phyloP scores from a whole-genome alignment of 805 yeast genomes.

The Clavispora fructus region DNA sequence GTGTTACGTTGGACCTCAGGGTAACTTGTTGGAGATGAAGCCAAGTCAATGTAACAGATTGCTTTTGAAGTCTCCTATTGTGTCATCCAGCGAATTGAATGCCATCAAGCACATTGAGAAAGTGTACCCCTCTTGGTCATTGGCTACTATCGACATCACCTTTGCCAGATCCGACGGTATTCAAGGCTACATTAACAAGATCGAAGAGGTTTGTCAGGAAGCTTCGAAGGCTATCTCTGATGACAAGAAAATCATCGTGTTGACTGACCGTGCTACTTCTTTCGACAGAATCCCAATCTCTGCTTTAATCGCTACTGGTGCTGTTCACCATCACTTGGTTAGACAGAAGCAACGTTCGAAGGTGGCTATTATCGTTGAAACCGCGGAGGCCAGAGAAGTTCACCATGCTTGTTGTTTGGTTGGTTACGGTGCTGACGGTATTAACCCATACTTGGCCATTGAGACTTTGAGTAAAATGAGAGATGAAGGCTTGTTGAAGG shows the following conservation, averaged over 20 bases:
- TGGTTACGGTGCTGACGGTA: slow-evolving; percentile 97
- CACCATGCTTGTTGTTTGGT: slow-evolving; percentile 92
- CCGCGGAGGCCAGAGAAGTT: slow-evolving; percentile 96
- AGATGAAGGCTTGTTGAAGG: slow-evolving; percentile 63
- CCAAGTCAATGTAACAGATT: slow-evolving; percentile 89
- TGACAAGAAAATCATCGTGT: slow-evolving; percentile 66
- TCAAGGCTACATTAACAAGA: slow-evolving; percentile 75
- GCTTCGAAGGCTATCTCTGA: slow-evolving; percentile 82
- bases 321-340: slow-evolving; percentile 94
- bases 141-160: slow-evolving; percentile 80
- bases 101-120: slow-evolving; percentile 69
- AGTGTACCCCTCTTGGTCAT: slow-evolving; percentile 84
- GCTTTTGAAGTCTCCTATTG: slow-evolving; percentile 75
- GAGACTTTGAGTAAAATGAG: slow-evolving; percentile 85
- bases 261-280: slow-evolving; percentile 65
- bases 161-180: slow-evolving; percentile 79
- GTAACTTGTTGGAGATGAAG: slow-evolving; percentile 87
- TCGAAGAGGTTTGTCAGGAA: slow-evolving; percentile 81
- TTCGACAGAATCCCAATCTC: slow-evolving; percentile 72
- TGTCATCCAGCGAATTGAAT: slow-evolving; percentile 64
- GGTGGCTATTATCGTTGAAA: slow-evolving; percentile 85
- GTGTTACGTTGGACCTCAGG: slow-evolving; percentile 98
- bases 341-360: slow-evolving; percentile 94
- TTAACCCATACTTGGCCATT: slow-evolving; percentile 89
- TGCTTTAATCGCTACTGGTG: slow-evolving; percentile 89